Evolutionary conservation across 2,329 filamentous ascomycete species (phyloP), one percentile per base, ranked within the genome.

Genomic region (Fusarium aywerte): DNA sequence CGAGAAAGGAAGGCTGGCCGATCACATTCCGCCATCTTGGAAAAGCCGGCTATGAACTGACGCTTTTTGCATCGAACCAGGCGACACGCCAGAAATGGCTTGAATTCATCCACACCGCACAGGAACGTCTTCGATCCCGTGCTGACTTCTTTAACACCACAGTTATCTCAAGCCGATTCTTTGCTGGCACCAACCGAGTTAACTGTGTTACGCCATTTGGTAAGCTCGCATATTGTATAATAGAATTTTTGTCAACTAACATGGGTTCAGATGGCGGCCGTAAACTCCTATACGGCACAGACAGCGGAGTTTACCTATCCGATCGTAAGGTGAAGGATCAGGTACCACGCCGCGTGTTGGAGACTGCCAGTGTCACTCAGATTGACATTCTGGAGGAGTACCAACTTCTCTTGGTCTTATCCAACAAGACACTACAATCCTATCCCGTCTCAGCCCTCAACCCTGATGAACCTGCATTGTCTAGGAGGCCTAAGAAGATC

Each of bases 321-420:
- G 96, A 99, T 73, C 90, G 96, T 54, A 95, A 93, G 82, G 90
- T 91, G 39, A 96, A 93, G 78, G 93, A 97, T 80, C 89, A 77
- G 82, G 86, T 76, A 79, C 96, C 96, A 7, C 90, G 89, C 71
- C 89, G 93, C 54, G 93, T 97, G 32, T 85, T 99, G 55, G 96
- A 99, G 75, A 89, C 89, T 56, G 90, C 90, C 62, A 89, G 89
- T 62, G 96, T 99, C 25, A 97, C 95, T 1, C 96, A 99, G 77
- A 91, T 99, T 65, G 96, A 99, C 76, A 94, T 97, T 8, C 84
- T 99, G 39, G 96, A 99, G 78, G 94, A 98, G 79, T 97, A 98
- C 76, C 89, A 93, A 71, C 88, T 99, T 56, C 85, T 99, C 23
- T 84, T 99, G 67, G 93, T 99, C 20, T 84, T 99, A 39, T 92